Base-by-base conservation (phyloP, 2,329 filamentous ascomycete species). In the Hymenoscyphus occultus region DNA sequence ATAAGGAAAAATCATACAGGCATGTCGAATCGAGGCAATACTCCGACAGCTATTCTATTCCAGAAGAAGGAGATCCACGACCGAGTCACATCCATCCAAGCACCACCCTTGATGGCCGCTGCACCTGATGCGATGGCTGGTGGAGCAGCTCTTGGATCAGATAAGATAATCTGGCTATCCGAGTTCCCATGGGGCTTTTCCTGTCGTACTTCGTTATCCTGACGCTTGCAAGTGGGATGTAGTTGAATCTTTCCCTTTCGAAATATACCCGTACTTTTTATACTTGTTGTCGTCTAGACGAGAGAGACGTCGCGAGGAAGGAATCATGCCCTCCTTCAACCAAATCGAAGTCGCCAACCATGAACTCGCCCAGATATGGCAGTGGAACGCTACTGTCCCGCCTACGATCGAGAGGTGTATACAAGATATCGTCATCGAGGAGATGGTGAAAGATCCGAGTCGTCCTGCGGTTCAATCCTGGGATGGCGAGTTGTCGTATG, bases 401-500 rank as follows among this genome's bases (percentile, higher is more conserved):
- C 56, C 14, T 13, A 39, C 32, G 32, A 57, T 57, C 10, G 31
- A 57, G 13, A 28, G 31, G 10, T 39, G 31, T 28, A 39, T 57
- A 57, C 56, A 57, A n/a, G 28, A 32, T 39, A 32, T 57, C 31
- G 28, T 57, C 9, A 7, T n/a, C 1, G 56, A 32, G 13, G 14
- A 57, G 32, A 39, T 22, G 56, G 28, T 39, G 4, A 35, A 35
- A 19, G 32, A 57, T 35, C 56, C 56, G 13, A 16, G 32, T 13
- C 14, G 31, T 5, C 56, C 28, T 32, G 56, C 56, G 32, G 56
- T 57, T 35, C 32, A 39, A 35, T 57, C 56, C 3, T 57, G 56
- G 56, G 56, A 60, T 19, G 35, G 19, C n/a, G 22, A 16, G 12
- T 22, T 72, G 7, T 71, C 67, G 6, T 73, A 71, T 56, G 19